Percentiles rank a stretch among this genome's conserved stretches.
Conservation (phyloP, 441 rosid species). For the Pelargonium myrrhifolium region DNA sequence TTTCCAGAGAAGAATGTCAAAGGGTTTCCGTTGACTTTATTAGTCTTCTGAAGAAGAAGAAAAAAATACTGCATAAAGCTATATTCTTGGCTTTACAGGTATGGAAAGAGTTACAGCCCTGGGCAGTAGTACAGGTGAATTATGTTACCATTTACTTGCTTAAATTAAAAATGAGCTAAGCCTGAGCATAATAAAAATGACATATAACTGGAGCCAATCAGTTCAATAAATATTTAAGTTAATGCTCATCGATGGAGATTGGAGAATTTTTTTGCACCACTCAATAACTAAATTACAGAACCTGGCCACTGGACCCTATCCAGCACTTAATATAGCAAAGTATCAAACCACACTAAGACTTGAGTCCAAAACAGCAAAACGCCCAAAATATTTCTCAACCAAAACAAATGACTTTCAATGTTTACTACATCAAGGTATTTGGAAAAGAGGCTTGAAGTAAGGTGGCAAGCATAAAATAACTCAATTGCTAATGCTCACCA, state of each 20-base stretch:
- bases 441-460: too few species aligned
- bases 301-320: background rate
- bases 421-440: background rate
- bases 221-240: background rate
- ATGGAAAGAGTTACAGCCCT: too few species aligned
- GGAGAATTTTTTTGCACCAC: background rate
- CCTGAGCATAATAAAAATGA: background rate
- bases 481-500: too few species aligned
- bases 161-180: too few species aligned
- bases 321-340: background rate
- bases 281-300: background rate
- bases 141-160: too few species aligned
- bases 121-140: too few species aligned
- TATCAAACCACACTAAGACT: background rate
- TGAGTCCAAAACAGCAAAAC: background rate
- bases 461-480: too few species aligned
- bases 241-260: background rate
- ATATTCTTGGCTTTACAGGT: too few species aligned
- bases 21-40: too few species aligned
- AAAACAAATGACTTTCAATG: background rate
- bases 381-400: background rate
- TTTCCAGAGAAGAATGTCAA: too few species aligned
- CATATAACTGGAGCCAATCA: background rate
- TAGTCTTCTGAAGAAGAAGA: too few species aligned
- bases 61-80: too few species aligned